Evolutionary conservation across 345 rosid genomes (phyloP).

Genomic region (Eucalyptus sp.): DNA sequence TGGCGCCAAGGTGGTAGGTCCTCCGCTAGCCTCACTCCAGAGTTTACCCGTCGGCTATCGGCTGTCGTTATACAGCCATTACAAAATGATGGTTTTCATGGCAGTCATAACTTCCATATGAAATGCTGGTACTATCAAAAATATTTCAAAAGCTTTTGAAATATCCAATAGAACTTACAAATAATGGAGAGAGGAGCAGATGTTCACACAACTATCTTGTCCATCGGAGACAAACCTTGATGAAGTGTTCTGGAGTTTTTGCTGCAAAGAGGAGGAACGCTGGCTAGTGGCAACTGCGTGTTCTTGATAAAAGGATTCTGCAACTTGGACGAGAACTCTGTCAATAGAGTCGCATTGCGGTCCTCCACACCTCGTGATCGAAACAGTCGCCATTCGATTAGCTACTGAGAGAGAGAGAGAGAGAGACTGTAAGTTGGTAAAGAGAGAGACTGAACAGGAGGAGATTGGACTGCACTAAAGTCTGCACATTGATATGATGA

Average conservation of each 20-base stretch:
- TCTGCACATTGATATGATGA: neutral
- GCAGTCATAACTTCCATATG: neutral
- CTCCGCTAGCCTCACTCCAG: no score
- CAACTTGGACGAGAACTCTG: neutral
- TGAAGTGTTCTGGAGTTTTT: no score
- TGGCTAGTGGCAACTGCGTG: neutral
- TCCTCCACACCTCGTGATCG: neutral
- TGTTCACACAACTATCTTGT: no score
- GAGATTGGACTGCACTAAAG: neutral
- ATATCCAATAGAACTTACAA: no score
- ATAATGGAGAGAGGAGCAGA: no score
- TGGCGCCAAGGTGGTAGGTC: no score
- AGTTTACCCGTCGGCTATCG: no score
- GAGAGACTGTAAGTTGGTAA: no score
- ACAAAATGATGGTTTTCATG: neutral
- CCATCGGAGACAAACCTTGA: no score
- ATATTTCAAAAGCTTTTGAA: no score
- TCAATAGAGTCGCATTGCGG: neutral
- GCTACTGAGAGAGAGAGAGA: neutral
- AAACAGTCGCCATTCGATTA: neutral
- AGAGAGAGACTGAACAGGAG: neutral
- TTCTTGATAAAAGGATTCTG: neutral
- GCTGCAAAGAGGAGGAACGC: neutral
- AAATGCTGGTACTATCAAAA: neutral
- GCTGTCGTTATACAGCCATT: no score